These are phyloP conservation scores for Neoboletus brunneissimus DNA, from an alignment of 768 basidiomycete species.

Conservation along the genomic window DNA sequence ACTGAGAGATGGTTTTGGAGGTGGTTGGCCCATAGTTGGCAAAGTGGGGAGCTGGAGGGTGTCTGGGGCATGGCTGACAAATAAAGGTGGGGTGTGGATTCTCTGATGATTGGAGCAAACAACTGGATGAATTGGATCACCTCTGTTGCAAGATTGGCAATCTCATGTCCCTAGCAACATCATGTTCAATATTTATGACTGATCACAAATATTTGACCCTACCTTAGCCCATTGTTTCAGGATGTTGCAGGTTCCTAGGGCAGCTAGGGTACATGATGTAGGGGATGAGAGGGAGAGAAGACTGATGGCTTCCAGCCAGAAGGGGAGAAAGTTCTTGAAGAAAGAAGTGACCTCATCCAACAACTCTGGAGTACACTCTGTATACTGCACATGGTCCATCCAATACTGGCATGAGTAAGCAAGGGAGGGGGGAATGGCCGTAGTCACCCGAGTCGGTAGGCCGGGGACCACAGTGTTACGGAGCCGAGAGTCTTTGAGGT, in stretches of 20 bases:
- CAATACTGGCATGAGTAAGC: constrained; percentile 39
- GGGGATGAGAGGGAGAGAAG: constrained; percentile 11
- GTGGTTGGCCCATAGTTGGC: constrained; percentile 21
- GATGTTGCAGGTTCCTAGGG: constrained; percentile 8
- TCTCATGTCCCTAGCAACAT: constrained; percentile 9
- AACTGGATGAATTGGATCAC: constrained; percentile 28
- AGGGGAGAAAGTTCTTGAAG: constrained; percentile 28
- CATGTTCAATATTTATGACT: not conserved
- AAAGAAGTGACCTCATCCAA: constrained; percentile 19
- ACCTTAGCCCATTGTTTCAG: constrained; percentile 22
- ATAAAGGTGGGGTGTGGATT: constrained; percentile 38
- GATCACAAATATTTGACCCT: not conserved
- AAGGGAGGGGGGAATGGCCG: constrained; percentile 29
- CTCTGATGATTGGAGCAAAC: constrained; percentile 30
- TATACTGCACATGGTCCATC: constrained; percentile 29
- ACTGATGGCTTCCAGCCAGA: constrained; percentile 40
- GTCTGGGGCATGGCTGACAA: constrained; percentile 38
- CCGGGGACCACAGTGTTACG: constrained; percentile 28
- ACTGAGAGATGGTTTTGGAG: constrained; percentile 14
- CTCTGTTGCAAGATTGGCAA: constrained; percentile 22
- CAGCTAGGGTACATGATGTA: constrained; percentile 3
- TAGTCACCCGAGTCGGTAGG: constrained; percentile 14
- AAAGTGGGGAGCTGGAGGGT: constrained; percentile 27
- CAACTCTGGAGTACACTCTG: constrained; percentile 12
- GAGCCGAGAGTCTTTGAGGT: constrained; percentile 33